These are phyloP conservation scores for Rhodamnia rubescens DNA, from an alignment of 345 rosid genomes.

Conservation along the genomic window DNA sequence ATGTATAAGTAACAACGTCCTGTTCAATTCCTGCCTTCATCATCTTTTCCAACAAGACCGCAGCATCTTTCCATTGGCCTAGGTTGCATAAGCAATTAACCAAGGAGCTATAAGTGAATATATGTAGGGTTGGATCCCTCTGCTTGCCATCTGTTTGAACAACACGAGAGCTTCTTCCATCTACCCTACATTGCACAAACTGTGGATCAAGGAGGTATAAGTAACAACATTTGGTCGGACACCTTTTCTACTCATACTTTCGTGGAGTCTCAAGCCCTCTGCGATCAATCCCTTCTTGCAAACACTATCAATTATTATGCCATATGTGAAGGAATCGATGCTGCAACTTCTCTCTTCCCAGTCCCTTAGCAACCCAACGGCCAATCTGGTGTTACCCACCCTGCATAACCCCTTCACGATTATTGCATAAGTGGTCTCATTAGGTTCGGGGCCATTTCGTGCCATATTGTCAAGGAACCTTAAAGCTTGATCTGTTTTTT, in stretches of 20 bases:
- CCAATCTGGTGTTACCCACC: neutral
- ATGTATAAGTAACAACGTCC: fast-evolving
- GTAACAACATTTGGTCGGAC: neutral
- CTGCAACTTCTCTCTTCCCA: neutral
- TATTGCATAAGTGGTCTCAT: neutral
- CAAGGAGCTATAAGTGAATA: neutral
- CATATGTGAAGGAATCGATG: neutral
- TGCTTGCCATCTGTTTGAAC: no score
- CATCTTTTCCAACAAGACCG: neutral
- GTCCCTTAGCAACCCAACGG: neutral
- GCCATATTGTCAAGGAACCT: no score
- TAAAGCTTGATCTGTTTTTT: no score
- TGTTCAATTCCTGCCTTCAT: neutral
- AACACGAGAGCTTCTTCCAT: no score
- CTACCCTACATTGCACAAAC: no score
- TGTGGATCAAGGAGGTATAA: neutral
- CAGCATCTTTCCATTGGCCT: neutral
- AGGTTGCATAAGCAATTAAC: neutral
- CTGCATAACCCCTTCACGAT: neutral
- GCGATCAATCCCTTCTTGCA: neutral
- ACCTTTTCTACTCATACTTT: neutral
- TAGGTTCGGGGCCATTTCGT: no score
- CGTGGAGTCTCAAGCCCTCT: neutral
- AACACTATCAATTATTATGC: neutral
- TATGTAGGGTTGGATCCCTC: no score